These are phyloP conservation scores for Macroventuria anomochaeta DNA, from an alignment of 2,329 filamentous ascomycete genomes.

Conservation along the genomic window DNA sequence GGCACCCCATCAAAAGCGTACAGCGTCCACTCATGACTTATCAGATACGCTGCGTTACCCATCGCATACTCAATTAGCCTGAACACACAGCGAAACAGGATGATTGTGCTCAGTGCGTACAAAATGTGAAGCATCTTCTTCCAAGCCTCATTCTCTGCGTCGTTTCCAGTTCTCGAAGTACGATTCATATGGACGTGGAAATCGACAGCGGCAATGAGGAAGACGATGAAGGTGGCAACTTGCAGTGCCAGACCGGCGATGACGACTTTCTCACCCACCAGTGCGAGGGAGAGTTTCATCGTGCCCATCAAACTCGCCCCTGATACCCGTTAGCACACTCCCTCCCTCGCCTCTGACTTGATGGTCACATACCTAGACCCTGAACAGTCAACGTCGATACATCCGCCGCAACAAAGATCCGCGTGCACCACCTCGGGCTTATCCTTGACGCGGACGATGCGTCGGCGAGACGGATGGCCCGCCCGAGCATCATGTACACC, in stretches of 20 bases:
- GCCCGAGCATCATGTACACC: constrained; percentile 56
- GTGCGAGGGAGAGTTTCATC: constrained; percentile 39
- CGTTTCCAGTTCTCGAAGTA: not conserved
- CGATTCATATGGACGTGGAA: constrained; percentile 40
- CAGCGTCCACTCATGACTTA: constrained; percentile 54
- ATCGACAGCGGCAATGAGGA: constrained; percentile 38
- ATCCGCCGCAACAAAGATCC: constrained; percentile 39
- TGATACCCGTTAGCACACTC: constrained; percentile 12
- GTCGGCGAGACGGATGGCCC: constrained; percentile 43
- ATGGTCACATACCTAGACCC: constrained; percentile 32
- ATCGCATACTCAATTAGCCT: constrained; percentile 59
- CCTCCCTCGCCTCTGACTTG: not conserved
- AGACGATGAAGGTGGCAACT: constrained; percentile 42
- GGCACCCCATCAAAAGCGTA: constrained; percentile 58
- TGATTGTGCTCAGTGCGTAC: constrained; percentile 56
- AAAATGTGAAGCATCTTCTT: constrained; percentile 47
- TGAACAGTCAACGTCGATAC: constrained; percentile 40
- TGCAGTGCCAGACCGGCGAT: constrained; percentile 44
- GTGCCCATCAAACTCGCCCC: constrained; percentile 44
- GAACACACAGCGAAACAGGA: constrained; percentile 59
- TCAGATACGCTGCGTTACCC: constrained; percentile 55
- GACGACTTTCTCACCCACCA: constrained; percentile 44
- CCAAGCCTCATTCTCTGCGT: constrained; percentile 20
- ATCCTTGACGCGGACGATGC: constrained; percentile 37
- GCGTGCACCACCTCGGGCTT: constrained; percentile 38